These are phyloP conservation scores for Carex parvula DNA, from an alignment of 176 grass and related monocot genomes.

Conservation along the genomic window DNA sequence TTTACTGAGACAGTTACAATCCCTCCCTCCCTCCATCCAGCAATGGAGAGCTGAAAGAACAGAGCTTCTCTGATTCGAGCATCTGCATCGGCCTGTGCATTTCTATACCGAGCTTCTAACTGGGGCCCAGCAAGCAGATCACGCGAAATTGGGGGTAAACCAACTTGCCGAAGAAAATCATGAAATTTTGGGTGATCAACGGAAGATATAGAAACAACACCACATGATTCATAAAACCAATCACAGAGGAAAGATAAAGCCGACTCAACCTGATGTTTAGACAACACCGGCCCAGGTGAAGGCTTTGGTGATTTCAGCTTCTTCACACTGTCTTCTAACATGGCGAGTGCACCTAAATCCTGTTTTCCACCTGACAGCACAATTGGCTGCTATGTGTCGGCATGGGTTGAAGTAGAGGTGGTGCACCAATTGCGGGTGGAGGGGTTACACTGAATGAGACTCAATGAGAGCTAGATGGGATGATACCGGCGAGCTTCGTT, in stretches of 20 bases:
- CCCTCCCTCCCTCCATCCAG: slow-evolving; percentile 49
- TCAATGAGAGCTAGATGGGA: slow-evolving; percentile 49
- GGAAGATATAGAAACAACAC: slow-evolving; percentile 49
- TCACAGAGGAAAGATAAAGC: slow-evolving; percentile 61
- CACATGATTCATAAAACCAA: slow-evolving; percentile 73
- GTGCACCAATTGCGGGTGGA: slow-evolving; percentile 12
- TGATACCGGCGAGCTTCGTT: slow-evolving; percentile 43
- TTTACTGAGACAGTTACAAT: slow-evolving; percentile 47
- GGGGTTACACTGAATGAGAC: slow-evolving; percentile 42
- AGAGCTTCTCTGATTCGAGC: slow-evolving; percentile 73
- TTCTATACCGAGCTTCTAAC: slow-evolving; percentile 52
- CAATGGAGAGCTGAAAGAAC: slow-evolving; percentile 77
- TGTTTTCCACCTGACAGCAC: slow-evolving; percentile 70
- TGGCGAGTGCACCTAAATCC: slow-evolving; percentile 55
- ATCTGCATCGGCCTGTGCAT: slow-evolving; percentile 43
- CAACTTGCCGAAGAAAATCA: slow-evolving; percentile 62
- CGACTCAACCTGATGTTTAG: slow-evolving; percentile 57
- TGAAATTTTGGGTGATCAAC: slow-evolving; percentile 65
- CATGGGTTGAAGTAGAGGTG: neutral
- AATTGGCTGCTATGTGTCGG: slow-evolving; percentile 16
- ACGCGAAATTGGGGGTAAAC: slow-evolving; percentile 44
- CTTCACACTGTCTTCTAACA: slow-evolving; percentile 77
- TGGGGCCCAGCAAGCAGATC: slow-evolving; percentile 44
- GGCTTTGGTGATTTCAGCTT: slow-evolving; percentile 67
- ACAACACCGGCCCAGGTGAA: slow-evolving; percentile 45